Base-by-base conservation (phyloP, 306 rosid species). In the Betula pendula region DNA sequence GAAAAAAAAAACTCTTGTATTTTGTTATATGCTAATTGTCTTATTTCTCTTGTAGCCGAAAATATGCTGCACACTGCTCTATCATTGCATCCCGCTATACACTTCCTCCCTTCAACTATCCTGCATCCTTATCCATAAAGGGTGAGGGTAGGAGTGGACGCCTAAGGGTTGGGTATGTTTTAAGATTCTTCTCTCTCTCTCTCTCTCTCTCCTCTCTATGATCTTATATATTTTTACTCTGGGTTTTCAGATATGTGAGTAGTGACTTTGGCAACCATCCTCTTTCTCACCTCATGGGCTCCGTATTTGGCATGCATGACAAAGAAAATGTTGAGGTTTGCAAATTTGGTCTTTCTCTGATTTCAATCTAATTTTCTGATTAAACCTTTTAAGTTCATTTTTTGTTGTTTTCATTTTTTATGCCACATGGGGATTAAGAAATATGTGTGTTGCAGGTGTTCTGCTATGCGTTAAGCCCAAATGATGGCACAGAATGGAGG, bases 401-500 rank as follows among this genome's bases (percentile, higher is more conserved):
- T 43, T 42, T 43, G n/a, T n/a, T n/a, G n/a, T n/a, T n/a, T 22
- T 63, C 33, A 45, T 50, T 20, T 27, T 43, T 42, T 43, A 12
- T 43, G 17, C 14, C 29, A 6, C 31, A 14, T 38, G 8, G 42
- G 42, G 42, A 38, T 38, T 38, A 38, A 38, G 24, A 49, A 60
- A 50, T 29, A 52, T 60, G 35, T 38, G 51, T 73, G 40, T 80
- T 84, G 8, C 72, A 96, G 99, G 93, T 96, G 33, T 92, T 91
- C 81, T 96, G 99, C 77, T 96, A 96, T 87, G 99, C 94, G 70
- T 88, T 96, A 91, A 91, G 99, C 85, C 81, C 92, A 68, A 92
- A 91, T 78, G 99, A 96, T 85, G 92, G 97, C 48, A 89, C 93
- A 8, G 98, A 92, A 75, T 96, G 99, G 99, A 91, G 99, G 73